Percentiles rank a stretch among this genome's conserved stretches.
phyloP scores from a whole-genome alignment of 2,329 filamentous ascomycete species.

The Fusarium hainanense region DNA sequence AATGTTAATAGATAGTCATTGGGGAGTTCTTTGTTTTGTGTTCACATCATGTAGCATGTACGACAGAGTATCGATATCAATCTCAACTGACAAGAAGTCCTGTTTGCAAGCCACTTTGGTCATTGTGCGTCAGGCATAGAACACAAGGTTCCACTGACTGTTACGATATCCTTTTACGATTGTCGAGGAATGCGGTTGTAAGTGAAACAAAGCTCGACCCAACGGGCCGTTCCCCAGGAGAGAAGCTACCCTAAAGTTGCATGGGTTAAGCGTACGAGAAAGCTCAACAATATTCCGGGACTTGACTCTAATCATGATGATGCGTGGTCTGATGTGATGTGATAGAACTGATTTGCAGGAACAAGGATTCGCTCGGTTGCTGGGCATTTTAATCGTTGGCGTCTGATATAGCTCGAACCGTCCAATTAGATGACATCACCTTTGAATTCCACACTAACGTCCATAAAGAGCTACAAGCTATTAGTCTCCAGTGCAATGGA shows the following conservation, averaged over 20 bases:
- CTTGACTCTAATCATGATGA: neutral
- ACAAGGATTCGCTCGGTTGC: constrained; percentile 18
- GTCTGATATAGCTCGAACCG: neutral
- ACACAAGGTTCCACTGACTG: neutral
- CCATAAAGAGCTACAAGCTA: constrained; percentile 4
- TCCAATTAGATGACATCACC: constrained; percentile 40
- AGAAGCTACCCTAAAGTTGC: constrained; percentile 28
- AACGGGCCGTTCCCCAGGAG: constrained; percentile 13
- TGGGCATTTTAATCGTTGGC: constrained; percentile 20
- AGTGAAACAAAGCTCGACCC: constrained; percentile 29
- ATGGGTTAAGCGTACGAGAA: neutral
- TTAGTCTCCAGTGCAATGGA: neutral
- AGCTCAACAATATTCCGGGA: neutral
- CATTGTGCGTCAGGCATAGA: neutral
- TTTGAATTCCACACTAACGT: neutral
- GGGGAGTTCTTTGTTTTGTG: too few relatives aligned
- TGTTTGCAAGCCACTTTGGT: neutral
- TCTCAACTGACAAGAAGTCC: neutral
- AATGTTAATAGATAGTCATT: too few relatives aligned
- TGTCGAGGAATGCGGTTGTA: constrained; percentile 30
- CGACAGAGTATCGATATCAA: neutral
- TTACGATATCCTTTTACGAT: neutral
- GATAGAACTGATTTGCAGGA: constrained; percentile 1
- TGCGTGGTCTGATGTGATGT: neutral
- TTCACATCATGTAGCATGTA: neutral